A percentile compares a stretch with the other conserved stretches of the same genome.
Conservation (phyloP, 139 green algal species). For the Chlamydomonas incerta region DNA sequence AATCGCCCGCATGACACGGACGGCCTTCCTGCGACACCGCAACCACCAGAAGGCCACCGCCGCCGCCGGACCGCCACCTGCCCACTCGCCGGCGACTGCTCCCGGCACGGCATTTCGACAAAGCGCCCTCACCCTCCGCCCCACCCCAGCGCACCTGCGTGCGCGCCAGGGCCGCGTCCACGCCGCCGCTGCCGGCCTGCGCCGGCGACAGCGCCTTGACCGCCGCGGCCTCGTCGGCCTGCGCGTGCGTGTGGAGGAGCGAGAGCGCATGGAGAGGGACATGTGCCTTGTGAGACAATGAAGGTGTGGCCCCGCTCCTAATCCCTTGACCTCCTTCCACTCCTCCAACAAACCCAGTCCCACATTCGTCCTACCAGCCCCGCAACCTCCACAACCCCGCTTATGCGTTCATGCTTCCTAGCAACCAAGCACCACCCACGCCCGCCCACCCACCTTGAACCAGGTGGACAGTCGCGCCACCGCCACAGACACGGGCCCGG, state of each 20-base stretch:
- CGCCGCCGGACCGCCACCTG: too few relatives aligned
- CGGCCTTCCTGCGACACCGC: too few relatives aligned
- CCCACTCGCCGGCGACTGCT: too few relatives aligned
- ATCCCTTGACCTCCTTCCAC: too few relatives aligned
- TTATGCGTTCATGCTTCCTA: too few relatives aligned
- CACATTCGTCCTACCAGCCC: neutral
- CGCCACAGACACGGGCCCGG: constrained; percentile 14
- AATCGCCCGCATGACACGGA: too few relatives aligned
- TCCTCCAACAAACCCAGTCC: neutral
- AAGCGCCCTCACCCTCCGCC: too few relatives aligned
- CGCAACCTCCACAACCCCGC: neutral
- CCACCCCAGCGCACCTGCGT: too few relatives aligned
- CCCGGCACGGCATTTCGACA: too few relatives aligned
- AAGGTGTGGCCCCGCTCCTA: neutral
- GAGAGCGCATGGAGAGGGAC: neutral
- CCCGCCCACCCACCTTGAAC: constrained; percentile 17
- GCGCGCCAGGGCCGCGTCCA: constrained; percentile 31
- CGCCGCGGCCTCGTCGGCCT: neutral
- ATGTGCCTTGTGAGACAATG: too few relatives aligned
- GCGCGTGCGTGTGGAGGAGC: too few relatives aligned
- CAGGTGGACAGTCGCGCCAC: constrained; percentile 24
- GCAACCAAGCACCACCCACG: neutral
- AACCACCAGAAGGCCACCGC: too few relatives aligned
- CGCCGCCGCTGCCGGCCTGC: neutral
- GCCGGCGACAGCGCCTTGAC: neutral